A percentile compares a stretch with the other conserved stretches of the same genome.
These are phyloP conservation scores for Rugonectria rugulosa DNA, from an alignment of 2,329 filamentous ascomycete genomes.

Conservation along the genomic window DNA sequence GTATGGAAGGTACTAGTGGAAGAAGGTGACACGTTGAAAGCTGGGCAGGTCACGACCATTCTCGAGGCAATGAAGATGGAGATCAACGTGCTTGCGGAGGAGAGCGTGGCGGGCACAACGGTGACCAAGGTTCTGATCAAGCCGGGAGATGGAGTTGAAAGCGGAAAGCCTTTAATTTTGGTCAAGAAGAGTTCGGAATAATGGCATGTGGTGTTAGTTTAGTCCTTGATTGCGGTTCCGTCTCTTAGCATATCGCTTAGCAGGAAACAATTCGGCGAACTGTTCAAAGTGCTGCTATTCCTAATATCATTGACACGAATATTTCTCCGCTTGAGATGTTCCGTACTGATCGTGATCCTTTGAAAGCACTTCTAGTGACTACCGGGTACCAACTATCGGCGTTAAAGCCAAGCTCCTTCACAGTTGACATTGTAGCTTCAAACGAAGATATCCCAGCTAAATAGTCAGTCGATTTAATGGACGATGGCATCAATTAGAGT, in stretches of 20 bases:
- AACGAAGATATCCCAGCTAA: too few relatives aligned
- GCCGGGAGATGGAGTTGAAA: slow-evolving; percentile 19
- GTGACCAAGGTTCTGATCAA: slow-evolving; percentile 16
- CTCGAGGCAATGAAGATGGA: slow-evolving; percentile 68
- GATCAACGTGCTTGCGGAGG: slow-evolving; percentile 42
- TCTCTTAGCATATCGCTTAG: too few relatives aligned
- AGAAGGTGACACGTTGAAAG: slow-evolving; percentile 45
- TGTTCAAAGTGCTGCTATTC: too few relatives aligned
- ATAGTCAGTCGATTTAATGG: slow-evolving; percentile 5
- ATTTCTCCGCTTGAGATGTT: too few relatives aligned
- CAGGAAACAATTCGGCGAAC: too few relatives aligned
- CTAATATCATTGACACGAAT: too few relatives aligned
- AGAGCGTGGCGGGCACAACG: slow-evolving; percentile 2
- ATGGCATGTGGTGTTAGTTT: neutral
- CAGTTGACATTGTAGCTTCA: too few relatives aligned
- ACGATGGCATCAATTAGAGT: slow-evolving; percentile 3
- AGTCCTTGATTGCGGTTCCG: too few relatives aligned
- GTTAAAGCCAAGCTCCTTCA: too few relatives aligned
- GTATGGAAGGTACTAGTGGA: slow-evolving; percentile 61
- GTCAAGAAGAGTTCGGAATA: slow-evolving; percentile 6
- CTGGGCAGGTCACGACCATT: slow-evolving; percentile 46
- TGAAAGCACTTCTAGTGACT: too few relatives aligned
- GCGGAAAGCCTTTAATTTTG: slow-evolving; percentile 17
- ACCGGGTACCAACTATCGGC: too few relatives aligned
- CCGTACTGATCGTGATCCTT: too few relatives aligned